phyloP scores from a whole-genome alignment of 2,329 filamentous ascomycete species.

The Domatiomyces globalis region DNA sequence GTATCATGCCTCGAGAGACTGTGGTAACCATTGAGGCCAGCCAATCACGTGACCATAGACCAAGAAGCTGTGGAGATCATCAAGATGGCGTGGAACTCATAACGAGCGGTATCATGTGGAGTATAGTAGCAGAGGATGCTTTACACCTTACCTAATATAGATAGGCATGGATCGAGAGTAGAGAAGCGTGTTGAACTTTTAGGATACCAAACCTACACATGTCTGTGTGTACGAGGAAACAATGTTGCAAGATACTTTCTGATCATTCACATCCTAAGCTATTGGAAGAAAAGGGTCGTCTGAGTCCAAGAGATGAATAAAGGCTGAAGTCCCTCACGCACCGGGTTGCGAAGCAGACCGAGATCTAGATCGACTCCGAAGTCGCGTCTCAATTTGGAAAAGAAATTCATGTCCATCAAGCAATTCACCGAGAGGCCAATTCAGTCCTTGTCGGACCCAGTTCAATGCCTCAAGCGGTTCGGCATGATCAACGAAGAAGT shows the following conservation, averaged over 20 bases:
- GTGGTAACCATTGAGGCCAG: too few species aligned
- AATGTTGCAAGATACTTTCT: not conserved
- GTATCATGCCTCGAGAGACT: too few species aligned
- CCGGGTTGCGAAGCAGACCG: slow-evolving; percentile 1
- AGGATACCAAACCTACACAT: too few species aligned
- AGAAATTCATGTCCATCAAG: slow-evolving; percentile 13
- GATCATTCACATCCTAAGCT: not conserved
- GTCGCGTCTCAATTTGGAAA: slow-evolving; percentile 4
- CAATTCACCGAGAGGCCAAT: slow-evolving; percentile 14
- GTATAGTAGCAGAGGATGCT: too few species aligned
- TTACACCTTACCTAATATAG: too few species aligned
- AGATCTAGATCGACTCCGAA: slow-evolving; percentile 1
- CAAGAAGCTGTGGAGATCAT: too few species aligned
- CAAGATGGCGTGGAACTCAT: too few species aligned
- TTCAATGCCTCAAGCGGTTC: slow-evolving; percentile 9
- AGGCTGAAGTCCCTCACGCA: not conserved
- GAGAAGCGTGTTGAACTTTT: too few species aligned
- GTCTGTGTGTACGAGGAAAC: too few species aligned
- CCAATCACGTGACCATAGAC: too few species aligned
- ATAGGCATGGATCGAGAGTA: too few species aligned
- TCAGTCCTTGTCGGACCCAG: slow-evolving; percentile 4
- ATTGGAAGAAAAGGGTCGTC: not conserved
- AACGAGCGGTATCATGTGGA: too few species aligned
- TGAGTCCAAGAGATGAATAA: not conserved
- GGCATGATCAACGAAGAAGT: slow-evolving; percentile 12